Evolutionary conservation across 768 basidiomycete species (phyloP).

Genomic region (Boletus subcaerulescens): DNA sequence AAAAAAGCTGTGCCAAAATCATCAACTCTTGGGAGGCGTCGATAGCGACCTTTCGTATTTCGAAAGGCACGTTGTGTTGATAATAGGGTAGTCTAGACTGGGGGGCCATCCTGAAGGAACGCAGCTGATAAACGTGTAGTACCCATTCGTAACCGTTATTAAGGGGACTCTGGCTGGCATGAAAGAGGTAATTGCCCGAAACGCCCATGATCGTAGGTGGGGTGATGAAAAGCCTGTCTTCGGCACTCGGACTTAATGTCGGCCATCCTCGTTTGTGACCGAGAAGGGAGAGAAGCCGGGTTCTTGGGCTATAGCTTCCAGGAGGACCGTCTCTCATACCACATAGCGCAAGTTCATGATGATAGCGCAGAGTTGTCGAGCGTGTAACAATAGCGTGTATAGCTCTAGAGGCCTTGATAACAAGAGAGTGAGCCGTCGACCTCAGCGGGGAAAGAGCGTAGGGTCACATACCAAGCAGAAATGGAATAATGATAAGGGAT

Average conservation of each 20-base stretch:
- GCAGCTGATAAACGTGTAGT: constrained; percentile 33
- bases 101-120: constrained; percentile 30
- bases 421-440: neutral
- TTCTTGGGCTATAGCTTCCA: constrained; percentile 14
- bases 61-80: constrained; percentile 33
- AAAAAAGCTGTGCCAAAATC: constrained; percentile 30
- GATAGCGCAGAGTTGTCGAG: constrained; percentile 32
- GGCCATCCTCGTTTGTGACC: constrained; percentile 33
- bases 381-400: constrained; percentile 20
- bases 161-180: constrained; percentile 32
- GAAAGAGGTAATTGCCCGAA: constrained; percentile 32
- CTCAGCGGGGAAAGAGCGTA: neutral
- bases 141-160: constrained; percentile 33
- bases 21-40: constrained; percentile 30
- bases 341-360: constrained; percentile 31
- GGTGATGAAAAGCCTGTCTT: constrained; percentile 30
- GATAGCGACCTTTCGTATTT: constrained; percentile 33
- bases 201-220: constrained; percentile 34
- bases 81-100: constrained; percentile 27
- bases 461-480: constrained; percentile 27
- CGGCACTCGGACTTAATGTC: constrained; percentile 28
- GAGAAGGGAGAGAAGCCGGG: constrained; percentile 29
- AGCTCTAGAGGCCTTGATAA: constrained; percentile 23
- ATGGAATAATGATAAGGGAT: constrained; percentile 31
- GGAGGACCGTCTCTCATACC: constrained; percentile 29